Evolutionary conservation across 306 rosid species (phyloP).

Genomic region (Glycine soja): DNA sequence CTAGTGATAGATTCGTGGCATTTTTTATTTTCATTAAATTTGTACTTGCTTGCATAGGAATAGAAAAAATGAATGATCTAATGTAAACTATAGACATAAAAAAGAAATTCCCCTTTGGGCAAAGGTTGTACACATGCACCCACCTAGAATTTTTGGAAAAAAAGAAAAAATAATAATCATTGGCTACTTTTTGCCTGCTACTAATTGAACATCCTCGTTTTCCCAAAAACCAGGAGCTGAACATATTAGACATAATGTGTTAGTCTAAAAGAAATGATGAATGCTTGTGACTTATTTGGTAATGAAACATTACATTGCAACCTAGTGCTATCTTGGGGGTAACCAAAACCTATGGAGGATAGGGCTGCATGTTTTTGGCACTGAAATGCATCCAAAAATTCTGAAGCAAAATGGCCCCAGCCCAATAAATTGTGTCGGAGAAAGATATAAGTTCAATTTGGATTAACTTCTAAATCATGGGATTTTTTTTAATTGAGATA

Average conservation of each 20-base stretch:
- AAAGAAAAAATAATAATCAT: not conserved
- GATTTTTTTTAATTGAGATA: not conserved
- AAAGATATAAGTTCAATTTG: not conserved
- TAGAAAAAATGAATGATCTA: not conserved
- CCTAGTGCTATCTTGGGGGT: not conserved
- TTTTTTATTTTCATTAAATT: slow-evolving; percentile 17
- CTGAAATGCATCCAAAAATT: not conserved
- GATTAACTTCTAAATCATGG: not conserved
- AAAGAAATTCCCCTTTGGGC: not conserved
- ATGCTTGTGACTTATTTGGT: slow-evolving; percentile 15
- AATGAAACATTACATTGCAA: not conserved
- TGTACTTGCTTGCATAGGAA: not conserved
- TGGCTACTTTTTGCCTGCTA: not conserved
- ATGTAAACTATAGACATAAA: not conserved
- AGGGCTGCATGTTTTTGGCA: not conserved
- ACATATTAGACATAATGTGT: not conserved
- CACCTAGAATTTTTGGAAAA: not conserved
- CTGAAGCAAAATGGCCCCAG: not conserved
- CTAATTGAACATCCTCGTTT: not conserved
- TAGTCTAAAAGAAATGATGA: not conserved
- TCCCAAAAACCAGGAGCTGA: not conserved
- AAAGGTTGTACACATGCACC: not conserved
- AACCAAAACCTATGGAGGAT: not conserved
- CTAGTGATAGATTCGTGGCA: slow-evolving; percentile 30
- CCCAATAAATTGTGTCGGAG: not conserved